A percentile compares a stretch with the other conserved stretches of the same genome.
These are phyloP conservation scores for Amesomyces nigricolor DNA, from an alignment of 2,329 filamentous ascomycete genomes.

Conservation along the genomic window DNA sequence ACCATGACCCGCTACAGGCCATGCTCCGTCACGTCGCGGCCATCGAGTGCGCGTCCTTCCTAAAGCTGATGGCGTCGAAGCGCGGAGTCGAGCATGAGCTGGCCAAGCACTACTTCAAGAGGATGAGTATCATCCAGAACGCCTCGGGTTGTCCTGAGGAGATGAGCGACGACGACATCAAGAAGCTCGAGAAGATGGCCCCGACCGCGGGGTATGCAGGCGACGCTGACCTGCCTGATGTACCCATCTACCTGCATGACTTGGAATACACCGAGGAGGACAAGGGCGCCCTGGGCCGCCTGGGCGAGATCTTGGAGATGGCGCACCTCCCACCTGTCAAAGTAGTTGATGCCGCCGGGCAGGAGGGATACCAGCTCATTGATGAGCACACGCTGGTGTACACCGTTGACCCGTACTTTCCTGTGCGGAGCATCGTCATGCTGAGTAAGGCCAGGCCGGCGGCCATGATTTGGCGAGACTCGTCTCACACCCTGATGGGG, in stretches of 20 bases:
- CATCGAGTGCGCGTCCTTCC: constrained; percentile 6
- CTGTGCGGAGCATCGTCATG: background rate
- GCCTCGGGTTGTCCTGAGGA: background rate
- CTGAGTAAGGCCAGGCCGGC: constrained; percentile 1
- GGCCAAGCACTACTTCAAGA: constrained; percentile 3
- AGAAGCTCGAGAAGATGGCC: constrained; percentile 1
- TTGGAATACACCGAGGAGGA: constrained; percentile 14
- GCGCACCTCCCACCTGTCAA: constrained; percentile 1
- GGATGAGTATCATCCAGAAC: background rate
- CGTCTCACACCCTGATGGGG: background rate
- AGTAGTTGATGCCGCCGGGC: background rate
- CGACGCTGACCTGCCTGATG: background rate
- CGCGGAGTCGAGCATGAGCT: constrained; percentile 8
- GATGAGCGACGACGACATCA: background rate
- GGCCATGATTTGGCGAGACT: constrained; percentile 3
- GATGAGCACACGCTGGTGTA: constrained; percentile 16
- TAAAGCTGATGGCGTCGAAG: constrained; percentile 1
- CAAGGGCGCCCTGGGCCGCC: background rate
- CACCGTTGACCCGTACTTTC: background rate
- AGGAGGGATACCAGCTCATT: background rate
- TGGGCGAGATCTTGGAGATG: background rate
- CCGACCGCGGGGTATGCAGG: constrained; percentile 7
- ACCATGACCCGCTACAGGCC: constrained; percentile 8
- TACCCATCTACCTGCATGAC: constrained; percentile 5
- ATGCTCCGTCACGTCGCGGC: constrained; percentile 17